Base-by-base conservation (phyloP, 176 grass and related monocot genomes). In the Triticum turgidum region DNA sequence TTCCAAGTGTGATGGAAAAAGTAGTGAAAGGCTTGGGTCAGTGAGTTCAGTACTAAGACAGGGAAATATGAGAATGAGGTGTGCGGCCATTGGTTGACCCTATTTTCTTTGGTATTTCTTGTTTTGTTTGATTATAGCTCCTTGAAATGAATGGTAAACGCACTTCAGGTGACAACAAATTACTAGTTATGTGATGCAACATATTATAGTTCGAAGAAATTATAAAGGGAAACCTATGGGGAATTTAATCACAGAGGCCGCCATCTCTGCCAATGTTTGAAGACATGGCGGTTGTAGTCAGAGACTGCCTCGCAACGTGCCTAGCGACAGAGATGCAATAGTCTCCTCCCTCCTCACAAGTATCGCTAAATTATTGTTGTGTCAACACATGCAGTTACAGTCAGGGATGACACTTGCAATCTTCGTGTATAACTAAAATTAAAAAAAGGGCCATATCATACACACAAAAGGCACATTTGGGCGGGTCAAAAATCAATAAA, bases 1-100 rank as follows among this genome's bases (percentile, higher is more conserved):
- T 27, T 88, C 39, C 58, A 72, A 72, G 21, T 79, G 70, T 54
- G 11, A 42, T 7, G 0, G 9, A 27, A 66, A 33, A 68, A 62
- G 20, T 39, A 10, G 21, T 33, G 30, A 45, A 61, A 79, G 58
- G 85, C 75, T 75, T 81, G 84, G 87, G n/a, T 87, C 65, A 91
- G 72, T 86, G 86, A 90, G 42, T 86, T 88, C 71, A 82, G n/a
- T 87, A 90, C 38, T 15, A 87, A 80, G 85, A 89, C 61, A 76
- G 79, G 79, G 21, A 88, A 80, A 71, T 42, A 89, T 83, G 7
- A 65, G 47, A 92, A 90, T 79, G 85, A 92, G 85, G 74, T 85
- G 76, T 9, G 15, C 34, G 1, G 15, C 37, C 22, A 20, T 5
- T 30, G 11, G 12, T 25, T 54, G 51, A 75, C 35, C 45, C n/a